A percentile compares a stretch with the other conserved stretches of the same genome.
These are phyloP conservation scores for Globisporangium nodosum DNA, from an alignment of 352 stramenopile genomes.

Conservation along the genomic window DNA sequence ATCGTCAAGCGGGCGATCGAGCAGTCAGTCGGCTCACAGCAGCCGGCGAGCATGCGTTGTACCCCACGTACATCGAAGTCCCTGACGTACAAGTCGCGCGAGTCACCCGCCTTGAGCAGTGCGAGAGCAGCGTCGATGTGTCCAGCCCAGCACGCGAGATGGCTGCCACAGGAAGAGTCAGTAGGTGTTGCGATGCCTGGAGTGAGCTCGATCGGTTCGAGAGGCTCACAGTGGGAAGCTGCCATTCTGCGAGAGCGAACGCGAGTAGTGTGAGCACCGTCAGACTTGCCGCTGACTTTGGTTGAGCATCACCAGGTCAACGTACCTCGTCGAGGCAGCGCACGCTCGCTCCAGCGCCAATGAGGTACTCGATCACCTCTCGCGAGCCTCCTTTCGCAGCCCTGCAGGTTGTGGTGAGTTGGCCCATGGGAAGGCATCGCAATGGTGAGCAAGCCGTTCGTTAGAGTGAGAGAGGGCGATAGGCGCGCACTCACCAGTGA, in stretches of 20 bases:
- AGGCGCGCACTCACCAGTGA: constrained; percentile 36
- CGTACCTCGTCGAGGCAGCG: constrained; percentile 46
- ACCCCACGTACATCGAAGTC: constrained; percentile 50
- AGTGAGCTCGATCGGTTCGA: not conserved
- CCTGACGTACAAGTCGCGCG: constrained; percentile 53
- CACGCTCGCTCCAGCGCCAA: constrained; percentile 40
- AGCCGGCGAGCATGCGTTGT: not conserved
- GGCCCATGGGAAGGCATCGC: not conserved
- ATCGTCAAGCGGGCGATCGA: not conserved
- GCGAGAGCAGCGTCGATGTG: constrained; percentile 48
- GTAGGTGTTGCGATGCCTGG: not conserved
- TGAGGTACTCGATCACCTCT: constrained; percentile 48
- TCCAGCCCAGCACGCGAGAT: constrained; percentile 63
- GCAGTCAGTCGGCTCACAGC: not conserved
- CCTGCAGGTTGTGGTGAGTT: constrained; percentile 18
- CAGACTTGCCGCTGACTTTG: not conserved
- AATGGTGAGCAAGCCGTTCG: not conserved
- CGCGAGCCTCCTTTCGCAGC: constrained; percentile 55
- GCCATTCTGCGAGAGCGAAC: constrained; percentile 32
- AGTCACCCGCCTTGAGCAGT: constrained; percentile 40
- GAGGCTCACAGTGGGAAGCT: constrained; percentile 53
- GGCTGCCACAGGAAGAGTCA: constrained; percentile 19
- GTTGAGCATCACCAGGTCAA: too few species aligned
- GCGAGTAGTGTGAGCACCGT: not conserved
- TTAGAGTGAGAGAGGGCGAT: not conserved